phyloP scores from a whole-genome alignment of 306 rosid genomes.

The Cicer chorassanicum region DNA sequence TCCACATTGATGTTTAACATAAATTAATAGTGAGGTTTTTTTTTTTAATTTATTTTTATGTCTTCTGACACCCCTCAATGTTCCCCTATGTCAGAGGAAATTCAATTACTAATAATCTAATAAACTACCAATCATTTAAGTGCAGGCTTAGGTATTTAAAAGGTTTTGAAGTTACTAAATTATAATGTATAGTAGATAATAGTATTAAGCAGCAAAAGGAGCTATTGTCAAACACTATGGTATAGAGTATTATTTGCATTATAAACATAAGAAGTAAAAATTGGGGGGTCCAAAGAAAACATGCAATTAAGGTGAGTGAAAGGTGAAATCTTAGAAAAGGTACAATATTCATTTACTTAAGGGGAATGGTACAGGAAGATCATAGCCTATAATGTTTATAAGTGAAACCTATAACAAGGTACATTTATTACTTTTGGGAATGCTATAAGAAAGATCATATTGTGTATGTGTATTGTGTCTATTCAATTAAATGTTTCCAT shows the following conservation, averaged over 20 bases:
- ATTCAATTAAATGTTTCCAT: slow-evolving; percentile 39
- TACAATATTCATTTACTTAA: neutral
- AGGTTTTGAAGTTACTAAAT: slow-evolving; percentile 18
- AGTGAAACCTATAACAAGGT: slow-evolving; percentile 26
- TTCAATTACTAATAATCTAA: slow-evolving; percentile 40
- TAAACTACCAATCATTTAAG: slow-evolving; percentile 52
- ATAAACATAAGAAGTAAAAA: slow-evolving; percentile 1
- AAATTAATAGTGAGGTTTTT: slow-evolving; percentile 44
- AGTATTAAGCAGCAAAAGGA: slow-evolving; percentile 15
- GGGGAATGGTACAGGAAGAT: slow-evolving; percentile 37
- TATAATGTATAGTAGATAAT: neutral
- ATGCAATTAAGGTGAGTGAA: neutral
- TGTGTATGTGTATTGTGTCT: slow-evolving; percentile 5
- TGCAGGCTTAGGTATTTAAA: slow-evolving; percentile 35
- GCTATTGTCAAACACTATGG: neutral
- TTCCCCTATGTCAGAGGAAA: slow-evolving; percentile 50
- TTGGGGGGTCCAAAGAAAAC: slow-evolving; percentile 11
- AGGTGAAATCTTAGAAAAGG: slow-evolving; percentile 25
- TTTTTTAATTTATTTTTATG: slow-evolving; percentile 40
- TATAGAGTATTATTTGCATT: slow-evolving; percentile 13
- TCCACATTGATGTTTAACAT: slow-evolving; percentile 55
- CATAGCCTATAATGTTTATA: neutral
- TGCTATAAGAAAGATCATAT: slow-evolving; percentile 16
- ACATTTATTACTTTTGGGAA: slow-evolving; percentile 33
- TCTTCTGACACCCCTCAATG: slow-evolving; percentile 50